Conservation (phyloP, 139 green algal genomes). For the Gonium pectorale region DNA sequence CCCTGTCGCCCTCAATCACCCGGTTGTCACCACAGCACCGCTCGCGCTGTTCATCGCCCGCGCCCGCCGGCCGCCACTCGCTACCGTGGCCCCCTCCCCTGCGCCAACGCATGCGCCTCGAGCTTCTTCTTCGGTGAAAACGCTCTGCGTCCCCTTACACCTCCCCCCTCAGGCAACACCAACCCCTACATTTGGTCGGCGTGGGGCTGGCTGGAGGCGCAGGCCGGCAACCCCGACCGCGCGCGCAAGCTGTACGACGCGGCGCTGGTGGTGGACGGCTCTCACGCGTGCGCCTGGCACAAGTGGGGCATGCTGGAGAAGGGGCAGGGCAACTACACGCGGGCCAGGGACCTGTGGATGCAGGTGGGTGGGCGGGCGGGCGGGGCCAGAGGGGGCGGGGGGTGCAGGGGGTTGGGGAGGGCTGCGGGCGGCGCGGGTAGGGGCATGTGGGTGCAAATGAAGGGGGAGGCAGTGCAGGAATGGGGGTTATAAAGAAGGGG, state of each 20-base stretch:
- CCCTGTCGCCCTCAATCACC: too few relatives aligned
- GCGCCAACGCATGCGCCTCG: too few relatives aligned
- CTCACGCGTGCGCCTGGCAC: constrained; percentile 95
- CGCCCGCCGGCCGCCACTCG: too few relatives aligned
- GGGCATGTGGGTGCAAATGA: too few relatives aligned
- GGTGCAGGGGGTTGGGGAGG: background rate
- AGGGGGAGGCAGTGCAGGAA: too few relatives aligned
- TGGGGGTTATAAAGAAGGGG: too few relatives aligned
- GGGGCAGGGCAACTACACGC: constrained; percentile 85
- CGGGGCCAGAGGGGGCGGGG: background rate
- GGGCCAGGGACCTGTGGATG: constrained; percentile 84
- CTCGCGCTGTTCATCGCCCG: too few relatives aligned
- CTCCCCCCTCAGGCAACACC: constrained; percentile 53
- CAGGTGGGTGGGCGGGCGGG: constrained; percentile 46
- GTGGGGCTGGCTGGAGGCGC: constrained; percentile 90
- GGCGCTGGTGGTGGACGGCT: constrained; percentile 84
- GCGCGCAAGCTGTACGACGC: constrained; percentile 95
- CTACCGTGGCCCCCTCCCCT: too few relatives aligned
- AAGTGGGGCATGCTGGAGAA: constrained; percentile 97
- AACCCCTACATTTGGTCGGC: constrained; percentile 95
- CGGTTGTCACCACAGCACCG: too few relatives aligned
- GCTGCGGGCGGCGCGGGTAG: too few relatives aligned
- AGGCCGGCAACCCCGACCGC: constrained; percentile 69
- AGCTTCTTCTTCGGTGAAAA: too few relatives aligned
- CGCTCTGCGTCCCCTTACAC: too few relatives aligned